Percentiles rank a stretch among this genome's conserved stretches.
Conservation (phyloP, 805 yeast species). For the Kodamaea leandrae region DNA sequence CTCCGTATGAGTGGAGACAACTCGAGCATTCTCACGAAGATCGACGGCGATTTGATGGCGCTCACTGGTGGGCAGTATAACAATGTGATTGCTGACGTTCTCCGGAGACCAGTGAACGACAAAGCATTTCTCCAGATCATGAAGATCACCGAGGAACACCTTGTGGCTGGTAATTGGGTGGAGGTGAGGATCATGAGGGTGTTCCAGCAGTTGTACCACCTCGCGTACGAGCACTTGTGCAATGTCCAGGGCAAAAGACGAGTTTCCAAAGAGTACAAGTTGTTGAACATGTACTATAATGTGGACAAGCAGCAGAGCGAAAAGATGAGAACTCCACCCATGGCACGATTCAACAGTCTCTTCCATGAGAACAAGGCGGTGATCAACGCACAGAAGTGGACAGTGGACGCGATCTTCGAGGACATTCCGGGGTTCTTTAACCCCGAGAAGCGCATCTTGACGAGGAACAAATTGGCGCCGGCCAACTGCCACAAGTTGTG, state of each 20-base stretch:
- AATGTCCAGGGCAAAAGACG: constrained; percentile 14
- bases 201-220: constrained; percentile 27
- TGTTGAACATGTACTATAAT: constrained; percentile 29
- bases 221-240: constrained; percentile 21
- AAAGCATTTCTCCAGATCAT: constrained; percentile 17
- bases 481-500: constrained; percentile 18
- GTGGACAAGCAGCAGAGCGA: constrained; percentile 17
- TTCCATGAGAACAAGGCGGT: constrained; percentile 4
- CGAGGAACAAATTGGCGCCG: constrained; percentile 23
- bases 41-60: constrained; percentile 1
- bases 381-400: constrained; percentile 9
- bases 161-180: constrained; percentile 31
- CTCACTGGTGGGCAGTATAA: constrained; percentile 8
- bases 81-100: constrained; percentile 12
- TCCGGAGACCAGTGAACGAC: constrained; percentile 14
- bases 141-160: constrained; percentile 26
- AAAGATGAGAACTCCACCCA: constrained; percentile 8
- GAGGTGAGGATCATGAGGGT: constrained; percentile 22
- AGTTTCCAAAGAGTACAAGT: constrained; percentile 16
- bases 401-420: constrained; percentile 12
- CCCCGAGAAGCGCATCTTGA: constrained; percentile 27
- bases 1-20: constrained; percentile 2
- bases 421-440: constrained; percentile 28
- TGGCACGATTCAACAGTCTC: constrained; percentile 8
- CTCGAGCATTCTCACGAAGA: neutral